These are phyloP conservation scores for Brassica balearica DNA, from an alignment of 441 rosid species.

Conservation along the genomic window DNA sequence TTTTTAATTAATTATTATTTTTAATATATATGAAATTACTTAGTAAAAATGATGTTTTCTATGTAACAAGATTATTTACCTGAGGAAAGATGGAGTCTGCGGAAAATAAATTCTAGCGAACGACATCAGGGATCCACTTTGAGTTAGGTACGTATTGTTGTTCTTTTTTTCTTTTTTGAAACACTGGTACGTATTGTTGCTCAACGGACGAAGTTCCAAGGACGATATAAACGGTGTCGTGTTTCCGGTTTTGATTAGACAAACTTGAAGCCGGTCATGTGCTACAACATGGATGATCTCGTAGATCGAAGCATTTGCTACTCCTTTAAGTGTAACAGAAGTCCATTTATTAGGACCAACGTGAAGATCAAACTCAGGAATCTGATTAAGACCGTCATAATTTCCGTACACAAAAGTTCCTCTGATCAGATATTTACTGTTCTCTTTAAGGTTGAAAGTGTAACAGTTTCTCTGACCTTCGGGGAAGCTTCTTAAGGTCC, in stretches of 20 bases:
- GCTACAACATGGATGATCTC: conserved; percentile 37
- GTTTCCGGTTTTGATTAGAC: conserved; percentile 33
- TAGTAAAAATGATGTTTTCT: background rate
- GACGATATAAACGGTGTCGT: conserved; percentile 46
- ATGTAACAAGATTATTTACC: conserved; percentile 27
- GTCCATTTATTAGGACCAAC: conserved; percentile 41
- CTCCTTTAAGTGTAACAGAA: conserved; percentile 9
- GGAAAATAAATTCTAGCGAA: conserved; percentile 28
- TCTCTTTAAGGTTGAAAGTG: conserved; percentile 31
- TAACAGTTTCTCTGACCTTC: conserved; percentile 47
- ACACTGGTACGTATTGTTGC: conserved; percentile 10
- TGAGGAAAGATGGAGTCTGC: conserved; percentile 19
- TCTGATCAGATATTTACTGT: conserved; percentile 41
- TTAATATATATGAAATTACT: background rate
- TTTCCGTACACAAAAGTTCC: conserved; percentile 45
- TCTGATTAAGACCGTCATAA: conserved; percentile 28
- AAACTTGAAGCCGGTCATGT: conserved; percentile 26
- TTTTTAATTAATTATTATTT: no score
- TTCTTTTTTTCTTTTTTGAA: background rate
- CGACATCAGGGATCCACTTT: conserved; percentile 30
- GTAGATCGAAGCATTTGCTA: background rate
- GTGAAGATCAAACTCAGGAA: conserved; percentile 42
- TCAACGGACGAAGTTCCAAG: conserved; percentile 41
- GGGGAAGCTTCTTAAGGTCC: conserved; percentile 43
- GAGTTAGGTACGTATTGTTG: conserved; percentile 17